A percentile compares a stretch with the other conserved stretches of the same genome.
phyloP scores from a whole-genome alignment of 495 filamentous ascomycete genomes.

The Penicillium roqueforti region DNA sequence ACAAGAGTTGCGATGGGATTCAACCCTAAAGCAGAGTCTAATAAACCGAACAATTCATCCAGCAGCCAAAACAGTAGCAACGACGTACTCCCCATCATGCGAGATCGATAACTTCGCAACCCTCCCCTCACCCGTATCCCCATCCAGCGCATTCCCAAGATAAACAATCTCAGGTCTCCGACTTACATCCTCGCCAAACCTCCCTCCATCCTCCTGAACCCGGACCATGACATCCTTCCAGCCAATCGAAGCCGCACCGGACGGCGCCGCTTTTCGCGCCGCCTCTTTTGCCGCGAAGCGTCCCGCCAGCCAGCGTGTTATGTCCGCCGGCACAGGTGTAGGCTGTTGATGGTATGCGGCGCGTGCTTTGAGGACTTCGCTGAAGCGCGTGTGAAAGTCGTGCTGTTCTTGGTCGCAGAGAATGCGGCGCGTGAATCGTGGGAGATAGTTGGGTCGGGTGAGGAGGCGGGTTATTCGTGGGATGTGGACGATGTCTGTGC shows the following conservation, averaged over 20 bases:
- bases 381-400: constrained; percentile 40
- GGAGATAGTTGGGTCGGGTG: constrained; percentile 36
- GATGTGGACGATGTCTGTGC: constrained; percentile 53
- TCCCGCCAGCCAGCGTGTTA: constrained; percentile 45
- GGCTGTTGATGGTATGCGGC: constrained; percentile 2
- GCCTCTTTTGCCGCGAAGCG: constrained; percentile 49
- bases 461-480: constrained; percentile 48
- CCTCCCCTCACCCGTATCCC: constrained; percentile 21
- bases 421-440: constrained; percentile 51
- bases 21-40: background rate
- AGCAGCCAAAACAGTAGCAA: constrained; percentile 49
- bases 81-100: constrained; percentile 58
- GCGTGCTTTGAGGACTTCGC: constrained; percentile 14
- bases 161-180: constrained; percentile 41
- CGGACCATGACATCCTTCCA: constrained; percentile 41
- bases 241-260: constrained; percentile 35
- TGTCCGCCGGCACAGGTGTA: constrained; percentile 30
- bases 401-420: constrained; percentile 42
- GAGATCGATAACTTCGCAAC: constrained; percentile 48
- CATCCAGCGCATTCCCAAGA: constrained; percentile 17
- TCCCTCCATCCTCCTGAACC: constrained; percentile 23
- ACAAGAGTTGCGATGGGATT: background rate
- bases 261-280: constrained; percentile 44
- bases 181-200: constrained; percentile 14
- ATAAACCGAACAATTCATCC: constrained; percentile 21